phyloP scores from a whole-genome alignment of 192 early-diverging fungal genomes.

The Diversispora epigaea region DNA sequence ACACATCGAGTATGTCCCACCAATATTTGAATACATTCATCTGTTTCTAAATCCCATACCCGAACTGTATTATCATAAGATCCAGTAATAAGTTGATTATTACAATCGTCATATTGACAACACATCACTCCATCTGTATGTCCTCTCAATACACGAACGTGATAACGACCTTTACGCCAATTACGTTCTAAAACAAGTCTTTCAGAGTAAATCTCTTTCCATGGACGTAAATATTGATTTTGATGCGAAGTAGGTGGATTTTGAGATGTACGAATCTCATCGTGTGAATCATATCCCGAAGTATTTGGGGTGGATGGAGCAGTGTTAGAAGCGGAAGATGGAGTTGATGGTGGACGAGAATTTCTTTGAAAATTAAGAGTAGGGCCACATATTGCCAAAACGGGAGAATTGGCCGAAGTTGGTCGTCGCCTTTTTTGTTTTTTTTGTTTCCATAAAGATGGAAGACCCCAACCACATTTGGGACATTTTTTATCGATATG shows the following conservation, averaged over 20 bases:
- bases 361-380: slow-evolving; percentile 23
- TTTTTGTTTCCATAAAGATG: slow-evolving; percentile 69
- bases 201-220: slow-evolving; percentile 96
- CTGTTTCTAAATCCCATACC: slow-evolving; percentile 86
- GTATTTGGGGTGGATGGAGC: slow-evolving; percentile 27
- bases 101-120: slow-evolving; percentile 79
- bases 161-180: slow-evolving; percentile 85
- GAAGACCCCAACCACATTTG: slow-evolving; percentile 97
- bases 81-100: slow-evolving; percentile 73
- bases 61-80: slow-evolving; percentile 86
- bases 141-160: slow-evolving; percentile 60
- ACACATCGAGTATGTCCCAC: slow-evolving; percentile 86
- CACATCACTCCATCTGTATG: slow-evolving; percentile 92
- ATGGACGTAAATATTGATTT: slow-evolving; percentile 46
- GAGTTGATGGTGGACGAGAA: slow-evolving; percentile 21
- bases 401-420: slow-evolving; percentile 13
- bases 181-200: slow-evolving; percentile 89
- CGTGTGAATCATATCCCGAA: slow-evolving; percentile 33
- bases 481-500: slow-evolving; percentile 95
- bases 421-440: slow-evolving; percentile 46
- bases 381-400: slow-evolving; percentile 16
- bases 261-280: slow-evolving; percentile 35
- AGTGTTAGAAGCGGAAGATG: slow-evolving; percentile 31
- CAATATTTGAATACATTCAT: slow-evolving; percentile 74
- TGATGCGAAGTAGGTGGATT: slow-evolving; percentile 31